Evolutionary conservation across 768 basidiomycete genomes (phyloP).

Genomic region (Termitomyces sp.): DNA sequence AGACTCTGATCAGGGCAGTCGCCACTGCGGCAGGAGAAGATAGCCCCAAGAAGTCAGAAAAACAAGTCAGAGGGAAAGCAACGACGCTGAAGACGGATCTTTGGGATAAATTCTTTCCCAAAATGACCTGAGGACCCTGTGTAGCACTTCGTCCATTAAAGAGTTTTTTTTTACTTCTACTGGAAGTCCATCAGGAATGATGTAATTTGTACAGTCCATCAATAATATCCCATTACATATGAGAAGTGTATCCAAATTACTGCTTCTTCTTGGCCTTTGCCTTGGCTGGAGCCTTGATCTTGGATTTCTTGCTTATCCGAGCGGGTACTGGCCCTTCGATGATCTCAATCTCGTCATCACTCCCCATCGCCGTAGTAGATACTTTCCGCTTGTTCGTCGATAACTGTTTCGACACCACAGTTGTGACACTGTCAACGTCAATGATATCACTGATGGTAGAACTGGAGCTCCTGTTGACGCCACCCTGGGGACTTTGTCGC

Average conservation of each 20-base stretch:
- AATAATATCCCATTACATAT: background rate
- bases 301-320: slow-evolving; percentile 28
- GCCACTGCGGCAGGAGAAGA: slow-evolving; percentile 45
- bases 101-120: slow-evolving; percentile 49
- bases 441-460: slow-evolving; percentile 40
- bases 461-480: slow-evolving; percentile 37
- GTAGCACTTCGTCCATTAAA: background rate
- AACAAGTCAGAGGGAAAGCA: slow-evolving; percentile 18
- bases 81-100: slow-evolving; percentile 20
- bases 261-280: slow-evolving; percentile 35
- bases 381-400: slow-evolving; percentile 50
- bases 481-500: slow-evolving; percentile 48
- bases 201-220: background rate
- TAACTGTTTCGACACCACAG: slow-evolving; percentile 19
- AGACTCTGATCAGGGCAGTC: slow-evolving; percentile 50
- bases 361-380: slow-evolving; percentile 22
- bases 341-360: slow-evolving; percentile 57
- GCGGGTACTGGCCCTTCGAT: slow-evolving; percentile 39
- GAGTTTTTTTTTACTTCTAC: too few species aligned
- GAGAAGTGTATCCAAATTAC: background rate
- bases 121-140: background rate
- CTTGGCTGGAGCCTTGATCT: slow-evolving; percentile 32
- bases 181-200: background rate
- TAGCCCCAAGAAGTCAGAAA: slow-evolving; percentile 31
- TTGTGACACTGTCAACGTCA: slow-evolving; percentile 39